phyloP scores from a whole-genome alignment of 495 filamentous ascomycete species.

The Aspergillus conjunctus region DNA sequence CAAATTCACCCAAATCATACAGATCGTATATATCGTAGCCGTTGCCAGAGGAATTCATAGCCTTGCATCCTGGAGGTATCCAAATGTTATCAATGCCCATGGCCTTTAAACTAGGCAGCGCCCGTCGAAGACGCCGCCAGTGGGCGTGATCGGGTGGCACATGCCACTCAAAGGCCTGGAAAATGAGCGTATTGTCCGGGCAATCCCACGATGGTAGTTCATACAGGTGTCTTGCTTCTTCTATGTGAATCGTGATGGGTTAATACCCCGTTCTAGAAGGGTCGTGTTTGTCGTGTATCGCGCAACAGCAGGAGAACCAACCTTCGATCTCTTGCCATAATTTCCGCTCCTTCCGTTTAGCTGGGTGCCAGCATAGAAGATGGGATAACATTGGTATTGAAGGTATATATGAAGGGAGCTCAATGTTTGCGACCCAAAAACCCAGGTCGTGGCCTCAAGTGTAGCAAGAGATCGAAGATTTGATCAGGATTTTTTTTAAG shows the following conservation, averaged over 20 bases:
- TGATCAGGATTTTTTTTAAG: neutral
- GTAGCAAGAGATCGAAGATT: neutral
- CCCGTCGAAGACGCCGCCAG: constrained; percentile 59
- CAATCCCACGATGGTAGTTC: constrained; percentile 38
- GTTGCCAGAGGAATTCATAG: constrained; percentile 60
- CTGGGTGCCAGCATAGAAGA: constrained; percentile 14
- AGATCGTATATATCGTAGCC: constrained; percentile 81
- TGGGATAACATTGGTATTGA: constrained; percentile 22
- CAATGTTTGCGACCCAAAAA: neutral
- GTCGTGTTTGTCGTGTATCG: neutral
- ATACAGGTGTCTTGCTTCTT: constrained; percentile 33
- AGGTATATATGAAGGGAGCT: neutral
- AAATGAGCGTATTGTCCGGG: constrained; percentile 60
- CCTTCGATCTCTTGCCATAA: constrained; percentile 29
- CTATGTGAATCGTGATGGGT: constrained; percentile 14
- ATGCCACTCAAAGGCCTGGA: constrained; percentile 80
- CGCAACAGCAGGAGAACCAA: constrained; percentile 10
- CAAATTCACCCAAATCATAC: constrained; percentile 76
- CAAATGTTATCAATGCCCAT: constrained; percentile 69
- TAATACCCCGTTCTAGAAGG: neutral
- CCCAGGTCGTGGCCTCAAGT: neutral
- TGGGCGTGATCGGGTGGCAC: constrained; percentile 64
- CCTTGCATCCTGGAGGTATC: constrained; percentile 77
- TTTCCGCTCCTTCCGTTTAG: constrained; percentile 14
- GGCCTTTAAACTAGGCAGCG: constrained; percentile 56